A percentile compares a stretch with the other conserved stretches of the same genome.
These are phyloP conservation scores for Candida patagonica DNA, from an alignment of 805 yeast species.

Conservation along the genomic window DNA sequence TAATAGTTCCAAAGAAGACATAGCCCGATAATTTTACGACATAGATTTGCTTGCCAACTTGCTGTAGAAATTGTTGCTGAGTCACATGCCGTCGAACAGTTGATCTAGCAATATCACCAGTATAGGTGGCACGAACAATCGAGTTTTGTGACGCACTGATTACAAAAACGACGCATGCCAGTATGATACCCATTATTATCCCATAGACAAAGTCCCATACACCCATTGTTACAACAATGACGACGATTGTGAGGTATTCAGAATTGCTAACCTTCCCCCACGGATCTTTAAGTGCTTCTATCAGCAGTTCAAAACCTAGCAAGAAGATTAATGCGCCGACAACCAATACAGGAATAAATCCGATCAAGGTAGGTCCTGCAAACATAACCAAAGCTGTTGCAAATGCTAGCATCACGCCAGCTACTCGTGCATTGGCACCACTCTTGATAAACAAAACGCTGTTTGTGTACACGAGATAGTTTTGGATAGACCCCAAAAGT, in stretches of 20 bases:
- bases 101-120: conserved; percentile 83
- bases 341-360: conserved; percentile 89
- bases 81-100: conserved; percentile 87
- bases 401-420: conserved; percentile 80
- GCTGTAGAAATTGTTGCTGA: conserved; percentile 73
- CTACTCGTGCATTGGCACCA: conserved; percentile 83
- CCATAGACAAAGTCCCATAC: conserved; percentile 92
- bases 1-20: conserved; percentile 90
- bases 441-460: conserved; percentile 85
- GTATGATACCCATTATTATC: conserved; percentile 75
- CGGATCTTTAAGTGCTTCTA: conserved; percentile 82
- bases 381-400: conserved; percentile 77
- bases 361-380: conserved; percentile 87
- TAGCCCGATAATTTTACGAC: conserved; percentile 82
- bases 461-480: conserved; percentile 90
- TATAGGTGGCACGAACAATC: conserved; percentile 70
- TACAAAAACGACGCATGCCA: conserved; percentile 94
- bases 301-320: conserved; percentile 80
- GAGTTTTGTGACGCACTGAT: conserved; percentile 81
- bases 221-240: conserved; percentile 92
- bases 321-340: conserved; percentile 89
- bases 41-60: conserved; percentile 86
- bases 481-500: conserved; percentile 77
- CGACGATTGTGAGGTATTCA: conserved; percentile 76
- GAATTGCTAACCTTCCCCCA: conserved; percentile 61